phyloP scores from a whole-genome alignment of 441 rosid species.

The Viola pubescens region DNA sequence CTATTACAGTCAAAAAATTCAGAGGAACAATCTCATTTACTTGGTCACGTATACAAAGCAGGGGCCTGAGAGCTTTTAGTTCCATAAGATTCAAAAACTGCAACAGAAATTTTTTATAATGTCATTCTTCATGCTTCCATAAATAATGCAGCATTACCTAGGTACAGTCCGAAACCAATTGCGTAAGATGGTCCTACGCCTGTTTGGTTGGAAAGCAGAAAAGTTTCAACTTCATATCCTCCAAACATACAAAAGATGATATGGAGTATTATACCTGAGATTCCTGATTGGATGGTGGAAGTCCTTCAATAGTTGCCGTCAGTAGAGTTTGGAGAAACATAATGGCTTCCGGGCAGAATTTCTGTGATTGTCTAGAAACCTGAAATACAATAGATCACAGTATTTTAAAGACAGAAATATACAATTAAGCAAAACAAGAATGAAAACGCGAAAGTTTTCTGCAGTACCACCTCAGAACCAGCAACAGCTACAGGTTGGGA shows the following conservation, averaged over 20 bases:
- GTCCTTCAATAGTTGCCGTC: slow-evolving; percentile 44
- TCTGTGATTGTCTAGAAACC: slow-evolving; percentile 61
- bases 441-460: no score
- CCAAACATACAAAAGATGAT: background rate
- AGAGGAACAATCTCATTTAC: slow-evolving; percentile 49
- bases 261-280: slow-evolving; percentile 43
- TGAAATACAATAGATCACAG: slow-evolving; percentile 12
- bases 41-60: slow-evolving; percentile 33
- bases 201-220: no score
- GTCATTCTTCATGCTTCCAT: background rate
- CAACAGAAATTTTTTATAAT: slow-evolving; percentile 12
- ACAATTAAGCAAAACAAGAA: no score
- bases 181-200: background rate
- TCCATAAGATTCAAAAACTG: slow-evolving; percentile 66
- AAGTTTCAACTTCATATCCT: background rate
- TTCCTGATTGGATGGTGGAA: slow-evolving; percentile 30
- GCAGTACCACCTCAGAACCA: background rate
- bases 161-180: background rate
- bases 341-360: slow-evolving; percentile 81
- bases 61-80: slow-evolving; percentile 42
- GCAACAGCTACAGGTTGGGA: slow-evolving; percentile 1
- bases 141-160: background rate
- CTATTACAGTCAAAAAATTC: slow-evolving; percentile 55
- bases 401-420: no score
- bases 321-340: slow-evolving; percentile 54